phyloP scores from a whole-genome alignment of 2,329 filamentous ascomycete species.

The Cordyceps cateniannulata region DNA sequence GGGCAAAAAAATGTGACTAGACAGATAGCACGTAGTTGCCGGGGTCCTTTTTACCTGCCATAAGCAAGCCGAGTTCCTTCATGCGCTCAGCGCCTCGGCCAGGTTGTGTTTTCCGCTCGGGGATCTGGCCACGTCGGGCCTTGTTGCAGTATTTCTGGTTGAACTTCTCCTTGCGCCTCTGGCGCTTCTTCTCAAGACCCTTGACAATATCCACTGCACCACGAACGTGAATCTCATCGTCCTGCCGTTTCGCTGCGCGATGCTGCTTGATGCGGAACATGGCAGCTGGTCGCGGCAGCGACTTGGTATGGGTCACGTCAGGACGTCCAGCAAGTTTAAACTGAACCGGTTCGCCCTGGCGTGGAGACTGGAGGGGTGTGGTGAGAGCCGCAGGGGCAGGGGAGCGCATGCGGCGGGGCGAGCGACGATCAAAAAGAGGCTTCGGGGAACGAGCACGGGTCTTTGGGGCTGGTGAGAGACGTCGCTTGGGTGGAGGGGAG shows the following conservation, averaged over 20 bases:
- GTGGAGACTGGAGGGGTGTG: constrained; percentile 33
- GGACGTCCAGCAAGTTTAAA: constrained; percentile 48
- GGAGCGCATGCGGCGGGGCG: constrained; percentile 64
- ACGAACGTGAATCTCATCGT: constrained; percentile 60
- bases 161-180: constrained; percentile 87
- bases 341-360: constrained; percentile 30
- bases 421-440: constrained; percentile 58
- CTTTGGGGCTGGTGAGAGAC: constrained; percentile 31
- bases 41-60: constrained; percentile 71
- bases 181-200: constrained; percentile 88
- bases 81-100: constrained; percentile 91
- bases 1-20: constrained; percentile 31
- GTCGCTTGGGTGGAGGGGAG: constrained; percentile 38
- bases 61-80: constrained; percentile 72
- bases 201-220: constrained; percentile 98
- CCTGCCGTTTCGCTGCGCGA: constrained; percentile 28
- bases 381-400: constrained; percentile 51
- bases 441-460: constrained; percentile 33
- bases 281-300: constrained; percentile 72
- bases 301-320: constrained; percentile 71
- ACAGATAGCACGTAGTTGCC: constrained; percentile 74
- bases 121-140: constrained; percentile 60
- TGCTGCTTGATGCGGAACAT: constrained; percentile 51
- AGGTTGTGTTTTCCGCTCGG: constrained; percentile 62
- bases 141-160: constrained; percentile 85